A percentile compares a stretch with the other conserved stretches of the same genome.
Evolutionary conservation across 768 basidiomycete genomes (phyloP).

Genomic region (Pleurotus pulmonarius): DNA sequence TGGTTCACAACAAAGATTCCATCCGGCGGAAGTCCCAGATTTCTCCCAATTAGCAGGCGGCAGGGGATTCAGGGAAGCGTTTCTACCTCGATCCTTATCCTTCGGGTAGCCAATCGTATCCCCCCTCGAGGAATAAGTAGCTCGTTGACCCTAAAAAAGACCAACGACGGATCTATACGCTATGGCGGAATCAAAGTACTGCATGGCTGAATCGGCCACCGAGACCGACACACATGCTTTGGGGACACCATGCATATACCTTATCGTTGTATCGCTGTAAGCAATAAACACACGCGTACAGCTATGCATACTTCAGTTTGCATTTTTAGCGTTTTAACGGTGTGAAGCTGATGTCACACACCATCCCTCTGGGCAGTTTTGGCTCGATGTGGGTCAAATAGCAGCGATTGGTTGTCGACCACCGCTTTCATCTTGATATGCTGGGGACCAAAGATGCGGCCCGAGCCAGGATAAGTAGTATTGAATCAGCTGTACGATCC

Average conservation of each 20-base stretch:
- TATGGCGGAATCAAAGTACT: not conserved
- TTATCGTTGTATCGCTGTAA: conserved; percentile 6
- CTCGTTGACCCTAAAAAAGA: not conserved
- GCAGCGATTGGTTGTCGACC: conserved; percentile 7
- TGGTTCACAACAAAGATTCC: not conserved
- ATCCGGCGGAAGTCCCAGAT: not conserved
- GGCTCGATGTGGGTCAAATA: conserved; percentile 1
- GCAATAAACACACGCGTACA: not conserved
- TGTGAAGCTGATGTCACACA: conserved; percentile 6
- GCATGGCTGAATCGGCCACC: conserved; percentile 1
- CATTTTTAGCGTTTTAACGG: conserved; percentile 15
- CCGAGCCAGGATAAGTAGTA: conserved; percentile 14
- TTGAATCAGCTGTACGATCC: conserved; percentile 10
- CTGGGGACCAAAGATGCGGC: conserved; percentile 10
- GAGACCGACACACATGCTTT: not conserved
- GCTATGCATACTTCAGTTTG: conserved; percentile 6
- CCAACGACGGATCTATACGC: not conserved
- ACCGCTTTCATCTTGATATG: conserved; percentile 16
- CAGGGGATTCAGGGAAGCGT: not conserved
- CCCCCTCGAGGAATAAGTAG: not conserved
- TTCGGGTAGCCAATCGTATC: not conserved
- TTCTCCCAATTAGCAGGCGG: not conserved
- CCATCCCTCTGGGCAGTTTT: not conserved
- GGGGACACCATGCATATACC: not conserved
- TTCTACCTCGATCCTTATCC: not conserved